A percentile compares a stretch with the other conserved stretches of the same genome.
phyloP scores from a whole-genome alignment of 176 grass and related monocot species.

The Hsuehochloa calcarea region DNA sequence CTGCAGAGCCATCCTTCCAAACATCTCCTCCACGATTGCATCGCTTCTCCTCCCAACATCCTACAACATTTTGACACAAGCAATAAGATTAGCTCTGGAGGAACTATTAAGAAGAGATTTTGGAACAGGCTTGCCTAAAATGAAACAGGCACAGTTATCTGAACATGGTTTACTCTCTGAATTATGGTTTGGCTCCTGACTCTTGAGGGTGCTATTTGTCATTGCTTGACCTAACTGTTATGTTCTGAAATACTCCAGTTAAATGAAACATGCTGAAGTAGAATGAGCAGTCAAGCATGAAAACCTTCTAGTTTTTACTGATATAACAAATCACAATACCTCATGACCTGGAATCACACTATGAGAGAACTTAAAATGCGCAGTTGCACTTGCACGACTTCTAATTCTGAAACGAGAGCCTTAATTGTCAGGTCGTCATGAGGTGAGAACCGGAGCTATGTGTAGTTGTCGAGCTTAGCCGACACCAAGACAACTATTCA shows the following conservation, averaged over 20 bases:
- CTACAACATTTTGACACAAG: constrained; percentile 4
- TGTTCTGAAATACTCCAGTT: not conserved
- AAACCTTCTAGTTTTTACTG: not conserved
- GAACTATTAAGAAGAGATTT: not conserved
- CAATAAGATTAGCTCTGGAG: not conserved
- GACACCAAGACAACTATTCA: not conserved
- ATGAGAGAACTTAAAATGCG: not conserved
- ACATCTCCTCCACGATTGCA: constrained; percentile 35
- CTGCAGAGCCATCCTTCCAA: constrained; percentile 52
- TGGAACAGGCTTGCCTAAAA: not conserved
- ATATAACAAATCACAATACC: not conserved
- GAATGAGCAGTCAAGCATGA: too few species aligned
- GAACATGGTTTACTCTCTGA: not conserved
- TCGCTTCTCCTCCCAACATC: constrained; percentile 1
- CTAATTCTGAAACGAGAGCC: not conserved
- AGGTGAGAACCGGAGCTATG: not conserved
- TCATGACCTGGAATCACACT: not conserved
- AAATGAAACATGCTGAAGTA: too few species aligned
- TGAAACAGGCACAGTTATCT: not conserved
- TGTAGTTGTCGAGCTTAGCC: not conserved
- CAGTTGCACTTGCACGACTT: not conserved
- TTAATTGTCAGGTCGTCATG: not conserved
- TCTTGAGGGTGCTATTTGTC: not conserved
- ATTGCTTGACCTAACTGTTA: not conserved
- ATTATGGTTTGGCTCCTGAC: not conserved